These are phyloP conservation scores for Baudoinia panamericana DNA, from an alignment of 495 filamentous ascomycete genomes.

Conservation along the genomic window DNA sequence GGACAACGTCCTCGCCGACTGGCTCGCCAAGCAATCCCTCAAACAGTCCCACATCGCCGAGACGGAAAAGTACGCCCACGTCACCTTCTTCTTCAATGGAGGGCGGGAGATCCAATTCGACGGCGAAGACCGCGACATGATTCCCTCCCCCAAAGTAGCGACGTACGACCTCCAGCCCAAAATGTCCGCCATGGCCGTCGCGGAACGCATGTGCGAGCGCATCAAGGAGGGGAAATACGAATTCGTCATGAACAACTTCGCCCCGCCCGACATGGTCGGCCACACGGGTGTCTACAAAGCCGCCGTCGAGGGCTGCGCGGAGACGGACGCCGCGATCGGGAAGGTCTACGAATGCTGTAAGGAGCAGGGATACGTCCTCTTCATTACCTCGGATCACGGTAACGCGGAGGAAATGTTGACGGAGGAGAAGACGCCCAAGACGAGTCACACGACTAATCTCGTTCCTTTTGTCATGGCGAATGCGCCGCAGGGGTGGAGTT, in stretches of 20 bases:
- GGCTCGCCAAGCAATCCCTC: conserved; percentile 72
- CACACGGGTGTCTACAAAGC: conserved; percentile 96
- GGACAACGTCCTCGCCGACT: conserved; percentile 93
- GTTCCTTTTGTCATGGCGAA: conserved; percentile 98
- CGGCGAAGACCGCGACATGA: conserved; percentile 70
- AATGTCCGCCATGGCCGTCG: conserved; percentile 86
- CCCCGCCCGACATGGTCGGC: conserved; percentile 97
- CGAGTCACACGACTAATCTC: conserved; percentile 91
- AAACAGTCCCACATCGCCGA: conserved; percentile 94
- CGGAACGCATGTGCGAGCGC: conserved; percentile 70
- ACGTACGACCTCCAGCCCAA: conserved; percentile 94
- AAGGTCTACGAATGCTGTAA: conserved; percentile 85
- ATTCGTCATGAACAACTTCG: conserved; percentile 99
- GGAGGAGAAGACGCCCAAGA: conserved; percentile 88
- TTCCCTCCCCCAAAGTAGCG: conserved; percentile 63
- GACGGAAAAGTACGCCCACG: conserved; percentile 98
- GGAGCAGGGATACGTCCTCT: conserved; percentile 78
- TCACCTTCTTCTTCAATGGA: conserved; percentile 99
- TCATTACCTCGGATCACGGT: conserved; percentile 93
- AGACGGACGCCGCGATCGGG: conserved; percentile 88
- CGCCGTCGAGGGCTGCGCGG: conserved; percentile 70
- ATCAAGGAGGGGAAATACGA: conserved; percentile 70
- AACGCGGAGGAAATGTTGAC: conserved; percentile 99
- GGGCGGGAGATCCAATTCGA: conserved; percentile 95
- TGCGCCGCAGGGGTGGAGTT: conserved; percentile 73